Base-by-base conservation (phyloP, 2,329 filamentous ascomycete genomes). In the Aschersonia sp. region DNA sequence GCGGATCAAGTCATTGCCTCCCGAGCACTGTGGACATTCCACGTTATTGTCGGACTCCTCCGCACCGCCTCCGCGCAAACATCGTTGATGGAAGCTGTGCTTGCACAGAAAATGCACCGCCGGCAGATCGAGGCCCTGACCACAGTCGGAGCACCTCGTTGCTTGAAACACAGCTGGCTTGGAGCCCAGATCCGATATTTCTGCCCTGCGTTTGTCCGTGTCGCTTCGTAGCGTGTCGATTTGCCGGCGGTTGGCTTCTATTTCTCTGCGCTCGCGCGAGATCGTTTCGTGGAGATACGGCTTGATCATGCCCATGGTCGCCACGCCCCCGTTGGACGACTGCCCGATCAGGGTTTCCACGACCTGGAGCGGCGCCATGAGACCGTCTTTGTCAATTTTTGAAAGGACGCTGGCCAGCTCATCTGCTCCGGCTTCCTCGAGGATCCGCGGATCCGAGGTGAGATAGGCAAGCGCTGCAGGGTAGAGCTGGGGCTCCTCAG, bases 221-320 rank as follows among this genome's bases (percentile, higher is more conserved):
- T 97, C 91, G 5, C 74, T 71, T 31, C 87, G 84, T 63, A 96
- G 94, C 3, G 85, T 88, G 32, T 78, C 74, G 55, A 94, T 94
- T 43, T 91, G 78, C 40, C 82, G 79, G 46, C 85, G 78, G 62
- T 97, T 97, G 38, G 73, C 63, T 5, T 70, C 79, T 51, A 98
- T 96, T 58, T 96, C 89, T 51, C 81, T 82, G 30, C 88, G 78
- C 66, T 98, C 92, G 46, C 87, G 80, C 55, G 87, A 82, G 53
- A 98, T 94, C 6, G 89, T 95, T 45, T 85, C 80, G 53, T 85
- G 80, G 2, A 98, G 79, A 64, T 98, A 98, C 5, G 82, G 80
- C 66, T 96, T 97, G 52, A 98, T 84, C 76, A 97, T 89, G 46
- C 91, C 92, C 86, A 98, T 96, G 0, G 89, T 97, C 1, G 94